Percentiles rank a stretch among this genome's conserved stretches.
Conservation (phyloP, 2,329 filamentous ascomycete species). For the Fusarium longipes region DNA sequence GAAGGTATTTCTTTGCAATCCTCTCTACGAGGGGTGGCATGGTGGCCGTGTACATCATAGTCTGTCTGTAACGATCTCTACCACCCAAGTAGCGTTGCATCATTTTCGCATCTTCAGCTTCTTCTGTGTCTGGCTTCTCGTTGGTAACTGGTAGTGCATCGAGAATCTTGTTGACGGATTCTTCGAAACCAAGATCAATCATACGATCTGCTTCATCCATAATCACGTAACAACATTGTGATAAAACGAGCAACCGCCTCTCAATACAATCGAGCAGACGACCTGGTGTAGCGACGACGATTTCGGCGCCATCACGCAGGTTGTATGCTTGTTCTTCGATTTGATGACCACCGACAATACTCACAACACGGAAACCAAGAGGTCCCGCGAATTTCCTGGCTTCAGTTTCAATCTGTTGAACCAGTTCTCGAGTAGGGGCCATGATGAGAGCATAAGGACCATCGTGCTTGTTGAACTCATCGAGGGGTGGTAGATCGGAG, state of each 20-base stretch:
- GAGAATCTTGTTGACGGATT: slow-evolving; percentile 96
- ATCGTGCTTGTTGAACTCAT: slow-evolving; percentile 89
- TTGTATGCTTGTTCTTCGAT: slow-evolving; percentile 94
- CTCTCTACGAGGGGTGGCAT: slow-evolving; percentile 94
- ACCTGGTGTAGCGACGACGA: slow-evolving; percentile 97
- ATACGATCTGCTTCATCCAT: slow-evolving; percentile 99
- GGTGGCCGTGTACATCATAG: slow-evolving; percentile 99
- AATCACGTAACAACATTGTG: slow-evolving; percentile 98
- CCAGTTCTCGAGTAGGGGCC: slow-evolving; percentile 94
- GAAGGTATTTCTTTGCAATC: slow-evolving; percentile 96
- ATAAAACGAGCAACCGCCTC: slow-evolving; percentile 86
- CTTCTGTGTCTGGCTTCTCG: slow-evolving; percentile 94
- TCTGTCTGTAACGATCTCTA: slow-evolving; percentile 88
- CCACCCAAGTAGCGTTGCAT: slow-evolving; percentile 84
- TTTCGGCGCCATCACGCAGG: slow-evolving; percentile 91
- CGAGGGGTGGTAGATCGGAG: slow-evolving; percentile 84
- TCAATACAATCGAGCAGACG: slow-evolving; percentile 98
- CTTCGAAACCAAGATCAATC: slow-evolving; percentile 98
- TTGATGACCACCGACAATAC: slow-evolving; percentile 96
- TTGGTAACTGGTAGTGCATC: slow-evolving; percentile 92
- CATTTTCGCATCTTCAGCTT: slow-evolving; percentile 84
- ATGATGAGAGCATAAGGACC: slow-evolving; percentile 98
- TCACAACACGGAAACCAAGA: slow-evolving; percentile 93
- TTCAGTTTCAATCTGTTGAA: slow-evolving; percentile 96
- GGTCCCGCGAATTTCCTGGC: slow-evolving; percentile 91